phyloP scores from a whole-genome alignment of 352 stramenopile species.

The Phytopythium montanum region DNA sequence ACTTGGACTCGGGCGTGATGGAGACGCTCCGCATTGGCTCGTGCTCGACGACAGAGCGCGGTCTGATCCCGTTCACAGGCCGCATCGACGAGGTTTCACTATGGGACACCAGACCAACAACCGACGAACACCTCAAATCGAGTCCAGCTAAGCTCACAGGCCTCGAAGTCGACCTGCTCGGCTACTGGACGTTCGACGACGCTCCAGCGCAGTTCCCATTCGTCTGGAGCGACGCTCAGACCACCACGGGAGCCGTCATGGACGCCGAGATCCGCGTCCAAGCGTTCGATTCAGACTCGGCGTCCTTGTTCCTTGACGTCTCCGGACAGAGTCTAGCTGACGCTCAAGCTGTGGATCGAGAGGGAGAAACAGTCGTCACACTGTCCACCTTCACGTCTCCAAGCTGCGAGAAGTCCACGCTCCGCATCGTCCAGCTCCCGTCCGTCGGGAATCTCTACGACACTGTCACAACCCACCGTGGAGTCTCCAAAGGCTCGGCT shows the following conservation, averaged over 20 bases:
- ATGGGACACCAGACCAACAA: slow-evolving; percentile 12
- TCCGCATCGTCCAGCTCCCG: slow-evolving; percentile 12
- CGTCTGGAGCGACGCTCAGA: neutral
- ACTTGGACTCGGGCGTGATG: slow-evolving; percentile 6
- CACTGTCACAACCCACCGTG: neutral
- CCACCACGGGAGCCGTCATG: neutral
- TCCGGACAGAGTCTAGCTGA: slow-evolving; percentile 12
- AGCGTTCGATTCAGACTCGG: slow-evolving; percentile 5
- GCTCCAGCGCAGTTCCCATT: slow-evolving; percentile 2
- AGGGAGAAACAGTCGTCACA: slow-evolving; percentile 1
- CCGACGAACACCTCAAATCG: neutral
- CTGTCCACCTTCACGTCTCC: slow-evolving; percentile 2
- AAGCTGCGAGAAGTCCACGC: slow-evolving; percentile 1
- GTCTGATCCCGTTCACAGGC: slow-evolving; percentile 16
- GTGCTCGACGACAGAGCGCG: slow-evolving; percentile 3
- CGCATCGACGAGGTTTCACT: slow-evolving; percentile 33
- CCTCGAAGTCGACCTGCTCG: slow-evolving; percentile 16
- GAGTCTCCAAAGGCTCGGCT: neutral
- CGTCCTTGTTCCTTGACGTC: slow-evolving; percentile 9
- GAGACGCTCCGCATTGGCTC: slow-evolving; percentile 15
- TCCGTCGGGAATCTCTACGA: neutral
- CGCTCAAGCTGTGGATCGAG: neutral
- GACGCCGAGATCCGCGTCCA: slow-evolving; percentile 14
- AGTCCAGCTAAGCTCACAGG: slow-evolving; percentile 13
- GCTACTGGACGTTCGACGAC: slow-evolving; percentile 31